These are phyloP conservation scores for Stentor roeselii DNA, from an alignment of 73 alveolate species.

Conservation along the genomic window DNA sequence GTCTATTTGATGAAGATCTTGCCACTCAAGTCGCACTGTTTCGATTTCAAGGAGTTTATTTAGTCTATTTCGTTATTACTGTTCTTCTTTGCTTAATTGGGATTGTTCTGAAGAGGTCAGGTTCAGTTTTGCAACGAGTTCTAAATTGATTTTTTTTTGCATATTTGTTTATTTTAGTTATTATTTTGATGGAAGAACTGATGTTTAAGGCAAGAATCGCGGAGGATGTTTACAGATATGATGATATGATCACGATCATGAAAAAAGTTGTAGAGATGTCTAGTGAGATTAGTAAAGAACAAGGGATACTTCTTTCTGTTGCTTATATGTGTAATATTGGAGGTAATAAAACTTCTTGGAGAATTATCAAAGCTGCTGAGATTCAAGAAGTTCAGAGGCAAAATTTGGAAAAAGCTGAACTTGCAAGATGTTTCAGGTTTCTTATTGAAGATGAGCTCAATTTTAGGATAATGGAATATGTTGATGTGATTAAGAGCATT, in stretches of 20 bases:
- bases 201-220: slow-evolving; percentile 56
- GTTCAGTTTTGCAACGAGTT: background rate
- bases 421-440: background rate
- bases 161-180: background rate
- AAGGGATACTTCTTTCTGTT: slow-evolving; percentile 50
- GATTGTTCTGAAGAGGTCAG: slow-evolving; percentile 19
- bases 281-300: slow-evolving; percentile 19
- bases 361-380: slow-evolving; percentile 41
- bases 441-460: slow-evolving; percentile 27
- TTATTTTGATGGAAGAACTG: background rate
- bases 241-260: slow-evolving; percentile 51
- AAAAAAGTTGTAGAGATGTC: slow-evolving; percentile 28
- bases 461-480: background rate
- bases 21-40: slow-evolving; percentile 5
- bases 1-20: background rate
- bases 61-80: background rate
- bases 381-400: slow-evolving; percentile 2
- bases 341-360: slow-evolving; percentile 56
- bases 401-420: background rate
- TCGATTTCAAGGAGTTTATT: background rate
- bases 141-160: background rate
- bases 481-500: background rate
- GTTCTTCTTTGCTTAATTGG: background rate
- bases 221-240: slow-evolving; percentile 65
- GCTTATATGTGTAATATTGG: slow-evolving; percentile 72